These are phyloP conservation scores for Phytophthora vignae DNA, from an alignment of 352 stramenopile species.

Conservation along the genomic window DNA sequence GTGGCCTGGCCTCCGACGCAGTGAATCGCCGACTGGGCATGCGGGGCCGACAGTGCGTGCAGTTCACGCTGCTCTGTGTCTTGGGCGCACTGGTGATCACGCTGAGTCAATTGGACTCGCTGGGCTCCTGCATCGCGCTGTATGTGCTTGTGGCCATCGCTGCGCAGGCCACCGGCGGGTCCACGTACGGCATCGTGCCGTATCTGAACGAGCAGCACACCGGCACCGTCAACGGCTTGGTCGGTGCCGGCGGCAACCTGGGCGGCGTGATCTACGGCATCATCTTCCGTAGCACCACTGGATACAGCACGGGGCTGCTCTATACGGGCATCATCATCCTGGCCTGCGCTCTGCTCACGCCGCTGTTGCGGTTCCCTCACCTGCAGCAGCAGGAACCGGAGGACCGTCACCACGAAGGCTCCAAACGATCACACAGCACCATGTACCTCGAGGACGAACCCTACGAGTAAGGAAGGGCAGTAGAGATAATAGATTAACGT, in stretches of 20 bases:
- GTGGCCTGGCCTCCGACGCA: conserved; percentile 88
- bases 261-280: conserved; percentile 77
- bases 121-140: conserved; percentile 79
- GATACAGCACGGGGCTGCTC: conserved; percentile 47
- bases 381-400: conserved; percentile 35
- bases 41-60: conserved; percentile 86
- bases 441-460: conserved; percentile 40
- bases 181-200: conserved; percentile 75
- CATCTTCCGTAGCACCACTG: conserved; percentile 64
- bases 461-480: conserved; percentile 15
- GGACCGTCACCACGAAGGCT: conserved; percentile 2
- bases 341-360: conserved; percentile 53
- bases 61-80: conserved; percentile 80
- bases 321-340: conserved; percentile 72
- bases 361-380: conserved; percentile 50
- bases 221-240: conserved; percentile 69
- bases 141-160: conserved; percentile 94
- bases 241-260: conserved; percentile 74
- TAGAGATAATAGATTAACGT: too few relatives aligned
- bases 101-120: conserved; percentile 80
- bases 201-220: conserved; percentile 77
- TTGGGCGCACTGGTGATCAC: conserved; percentile 88
- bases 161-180: conserved; percentile 84
- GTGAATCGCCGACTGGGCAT: conserved; percentile 89
- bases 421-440: conserved; percentile 36